Evolutionary conservation across 2,329 filamentous ascomycete species (phyloP), one percentile per base, ranked within the genome.

Genomic region (Remersonia thermophila): DNA sequence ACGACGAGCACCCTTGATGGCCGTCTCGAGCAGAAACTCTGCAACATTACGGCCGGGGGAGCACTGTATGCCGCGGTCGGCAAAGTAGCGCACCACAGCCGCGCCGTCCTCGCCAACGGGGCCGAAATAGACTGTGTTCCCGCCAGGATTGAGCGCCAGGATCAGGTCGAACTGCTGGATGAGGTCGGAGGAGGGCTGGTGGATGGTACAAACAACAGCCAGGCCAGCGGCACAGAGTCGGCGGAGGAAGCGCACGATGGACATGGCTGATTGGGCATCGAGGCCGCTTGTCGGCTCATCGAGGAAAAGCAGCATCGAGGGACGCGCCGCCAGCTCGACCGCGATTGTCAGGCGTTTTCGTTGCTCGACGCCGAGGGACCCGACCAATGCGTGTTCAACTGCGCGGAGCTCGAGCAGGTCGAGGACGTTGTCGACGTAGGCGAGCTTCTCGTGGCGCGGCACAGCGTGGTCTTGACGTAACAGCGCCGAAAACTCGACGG

Each of bases 241-340:
- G 44, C 80, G 71, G 36, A 85, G 67, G 16, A 84, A 65, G 51
- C 74, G 69, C 18, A 77, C 70, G 50, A 84, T 84, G 39, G 77
- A 77, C 71, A 77, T 83, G 2, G 80, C 80, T 2, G 78, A 82
- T 51, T 83, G 78, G 50, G 69, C 76, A 54, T 85, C 80, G 12
- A 84, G 65, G 55, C 80, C 80, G 23, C 77, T 83, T 7, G 80
- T 84, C 4, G 80, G 80, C 52, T 85, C 80, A 50, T 85, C 80
- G 17, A 84, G 65, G 64, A 85, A 85, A 17, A 84, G 66, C 33
- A 84, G 67, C 5, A 84, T 62, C 26, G 76, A 68, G 2, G 80
- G 80, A 54, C 80, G 82, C 3, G 80, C 80, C 16, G 77, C 80
- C 8, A 85, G 63, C 53, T 85, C 80, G 2, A 85, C 80, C 52